Evolutionary conservation across 345 rosid genomes (phyloP), one percentile per base, ranked within the genome.

Genomic region (Murraya paniculata): DNA sequence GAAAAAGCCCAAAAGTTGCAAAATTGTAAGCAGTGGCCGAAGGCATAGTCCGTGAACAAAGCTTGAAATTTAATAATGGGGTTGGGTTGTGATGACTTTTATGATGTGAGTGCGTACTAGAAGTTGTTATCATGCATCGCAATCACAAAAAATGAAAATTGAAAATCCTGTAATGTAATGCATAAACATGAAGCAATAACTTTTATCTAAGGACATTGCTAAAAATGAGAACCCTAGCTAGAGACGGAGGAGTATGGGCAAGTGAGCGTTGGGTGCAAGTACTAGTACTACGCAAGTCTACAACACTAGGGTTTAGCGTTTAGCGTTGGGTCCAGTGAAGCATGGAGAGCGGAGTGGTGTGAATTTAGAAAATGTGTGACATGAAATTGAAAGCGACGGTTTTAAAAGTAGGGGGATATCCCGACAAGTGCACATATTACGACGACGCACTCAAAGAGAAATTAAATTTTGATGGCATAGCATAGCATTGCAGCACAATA

Each of bases 371-470:
- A 55, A 68, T 31, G 22, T 36, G 50, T 27, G 73, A 59, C 50
- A 38, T 73, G 77, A 39, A 48, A 18, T 53, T 27, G 84, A 81
- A 75, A 75, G 67, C 71, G 78, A 77, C 45, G 70, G 79, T 78
- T 79, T 75, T 59, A 64, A 76, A 66, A 69, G 82, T 53, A 36
- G 76, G 84, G 77, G 80, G 50, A 73, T 73, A 81, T 81, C 82
- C 84, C 84, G 81, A 81, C 81, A 81, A 55, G 9, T 64, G 81
- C 83, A 81, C 83, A 71, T 77, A 45, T 72, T 55, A 24, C 75
- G 58, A 78, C 65, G 68, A 24, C 72, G 72, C 18, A 45, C 50
- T 45, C 18, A 45, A 45, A 45, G 50, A 10, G 50, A 41, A 41
- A 45, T 45, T 45, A 45, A 45, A 45, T 45, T 45, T 45, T n/a